Base-by-base conservation (phyloP, 75 land plant genomes). In the Pinus taeda region DNA sequence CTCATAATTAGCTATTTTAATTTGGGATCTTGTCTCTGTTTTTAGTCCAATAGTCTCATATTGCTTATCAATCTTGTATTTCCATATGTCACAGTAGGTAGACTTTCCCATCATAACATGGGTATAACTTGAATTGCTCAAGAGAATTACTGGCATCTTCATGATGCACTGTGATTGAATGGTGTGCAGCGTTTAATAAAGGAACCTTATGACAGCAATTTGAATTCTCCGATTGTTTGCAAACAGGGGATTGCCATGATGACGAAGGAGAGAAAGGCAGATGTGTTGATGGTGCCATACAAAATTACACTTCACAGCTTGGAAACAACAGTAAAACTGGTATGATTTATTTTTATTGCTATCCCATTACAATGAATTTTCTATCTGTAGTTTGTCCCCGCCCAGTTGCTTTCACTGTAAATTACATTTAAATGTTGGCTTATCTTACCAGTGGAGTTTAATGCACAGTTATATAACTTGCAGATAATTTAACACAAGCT, bases 201-300 rank as follows among this genome's bases (percentile, higher is more conserved):
- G 60, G 11, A 24, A 12, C 21, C 30, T n/a, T 70, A 33, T 33
- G 2, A 33, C 1, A 33, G 33, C 33, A 33, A 33, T 33, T 33
- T 33, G 33, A 2, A 33, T 33, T 33, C 2, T 33, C 33, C 1
- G 33, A 33, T 33, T 33, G 33, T 33, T 24, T 7, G 5, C 45
- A 20, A 4, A 24, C 22, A 90, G 92, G 92, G 84, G 92, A 90
- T 59, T 90, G 92, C 59, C 85, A 83, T 75, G 84, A 87, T 71
- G 30, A 80, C 0, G 60, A 85, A 15, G 92, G 89, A 37, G 17
- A 57, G 12, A 65, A 80, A 57, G 83, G 74, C 75, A 81, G 81
- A 84, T 73, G 74, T 45, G 55, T 45, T 20, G 74, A 17, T 15
- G 74, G 55, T 36, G 74, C 74, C 21, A 73, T 73, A 12, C 1